Base-by-base conservation (phyloP, 2,329 filamentous ascomycete species). In the Fusarium sp. region DNA sequence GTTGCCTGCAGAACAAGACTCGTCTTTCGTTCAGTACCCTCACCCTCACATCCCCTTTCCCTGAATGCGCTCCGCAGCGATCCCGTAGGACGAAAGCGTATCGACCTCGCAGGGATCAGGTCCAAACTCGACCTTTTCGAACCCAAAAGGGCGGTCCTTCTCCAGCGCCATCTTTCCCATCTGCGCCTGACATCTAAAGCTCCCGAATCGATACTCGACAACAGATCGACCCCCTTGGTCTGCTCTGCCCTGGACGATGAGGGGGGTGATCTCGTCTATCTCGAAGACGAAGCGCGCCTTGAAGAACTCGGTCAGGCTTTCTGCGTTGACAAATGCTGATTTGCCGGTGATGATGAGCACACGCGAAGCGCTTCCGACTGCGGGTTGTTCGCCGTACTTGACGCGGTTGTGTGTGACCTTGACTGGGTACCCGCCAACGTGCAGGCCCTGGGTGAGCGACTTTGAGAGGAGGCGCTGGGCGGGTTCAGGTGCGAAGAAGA, bases 131-230 rank as follows among this genome's bases (percentile, higher is more conserved):
- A 75, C 76, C 67, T 71, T 75, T 47, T 76, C 73, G 6, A 78
- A 68, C 0, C 75, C 74, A 2, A 31, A 43, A 0, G 75, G 76
- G 1, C 64, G 54, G 10, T 77, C 72, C 57, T 72, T 73, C 46
- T 77, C 72, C 23, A 79, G 65, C 0, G 76, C 69, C 69, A 76
- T 76, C 67, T 77, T 76, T 1, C 79, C 82, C 47, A 79, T 77
- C 71, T 84, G 78, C 0, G 82, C 76, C 75, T 86, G 84, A 70
- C 80, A 83, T 1, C 82, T 78, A 54, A 78, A 86, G 51, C 82
- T 84, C 1, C 81, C 82, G 61, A 86, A 86, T 10, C 78, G 76
- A 62, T 79, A 83, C 73, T 85, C 82, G 13, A 82, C 59, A 3
- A 79, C 74, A 0, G 67, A 66, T 19, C 73, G 71, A 1, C 63